Evolutionary conservation across 2,329 filamentous ascomycete genomes (phyloP).

Genomic region (Ceratocystis smalleyi): DNA sequence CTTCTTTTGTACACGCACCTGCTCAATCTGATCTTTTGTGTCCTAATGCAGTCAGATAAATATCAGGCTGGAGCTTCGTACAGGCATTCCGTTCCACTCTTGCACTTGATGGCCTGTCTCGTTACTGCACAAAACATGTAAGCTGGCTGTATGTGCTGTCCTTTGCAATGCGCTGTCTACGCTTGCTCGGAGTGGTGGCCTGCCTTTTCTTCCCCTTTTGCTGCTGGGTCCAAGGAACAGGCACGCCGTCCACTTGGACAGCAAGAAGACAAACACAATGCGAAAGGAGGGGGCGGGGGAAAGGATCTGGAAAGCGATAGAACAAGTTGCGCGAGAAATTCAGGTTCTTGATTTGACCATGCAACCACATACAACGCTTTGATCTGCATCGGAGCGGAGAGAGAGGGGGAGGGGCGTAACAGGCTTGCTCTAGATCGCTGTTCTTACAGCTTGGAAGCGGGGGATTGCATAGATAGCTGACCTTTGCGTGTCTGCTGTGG

Average conservation of each 20-base stretch:
- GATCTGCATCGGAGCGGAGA: neutral
- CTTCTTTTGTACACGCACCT: neutral
- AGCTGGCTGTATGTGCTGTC: slow-evolving; percentile 3
- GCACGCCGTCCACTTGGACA: neutral
- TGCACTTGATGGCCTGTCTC: neutral
- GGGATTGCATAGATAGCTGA: neutral
- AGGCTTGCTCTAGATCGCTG: neutral
- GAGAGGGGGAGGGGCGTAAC: no score
- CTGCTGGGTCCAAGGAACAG: neutral
- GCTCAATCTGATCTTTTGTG: neutral
- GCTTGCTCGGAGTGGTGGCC: neutral
- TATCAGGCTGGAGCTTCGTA: neutral
- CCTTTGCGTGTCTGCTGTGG: neutral
- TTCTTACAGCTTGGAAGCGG: neutral
- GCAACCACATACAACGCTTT: neutral
- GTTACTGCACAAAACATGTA: neutral
- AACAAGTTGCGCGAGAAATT: neutral
- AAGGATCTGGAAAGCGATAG: neutral
- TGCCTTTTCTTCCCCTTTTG: neutral
- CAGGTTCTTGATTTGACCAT: neutral
- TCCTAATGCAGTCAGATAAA: neutral
- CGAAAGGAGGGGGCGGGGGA: neutral
- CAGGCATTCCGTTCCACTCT: neutral
- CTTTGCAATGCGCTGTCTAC: neutral
- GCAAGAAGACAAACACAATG: neutral